These are phyloP conservation scores for Cryptosporidium muris DNA, from an alignment of 169 alveolate genomes.

Conservation along the genomic window DNA sequence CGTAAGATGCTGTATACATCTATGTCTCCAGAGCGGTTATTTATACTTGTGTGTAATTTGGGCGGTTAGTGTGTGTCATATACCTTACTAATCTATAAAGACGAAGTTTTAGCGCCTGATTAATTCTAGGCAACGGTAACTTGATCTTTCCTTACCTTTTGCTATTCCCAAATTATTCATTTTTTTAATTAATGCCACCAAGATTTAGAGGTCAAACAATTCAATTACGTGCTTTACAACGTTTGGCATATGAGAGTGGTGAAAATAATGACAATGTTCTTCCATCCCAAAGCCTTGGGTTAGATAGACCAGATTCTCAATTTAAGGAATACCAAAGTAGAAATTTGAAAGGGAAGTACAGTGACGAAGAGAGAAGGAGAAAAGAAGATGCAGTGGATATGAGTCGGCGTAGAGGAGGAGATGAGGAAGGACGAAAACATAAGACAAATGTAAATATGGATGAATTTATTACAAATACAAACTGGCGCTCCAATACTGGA, in stretches of 20 bases:
- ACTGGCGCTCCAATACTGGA: conserved; percentile 57
- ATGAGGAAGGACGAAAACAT: conserved; percentile 2
- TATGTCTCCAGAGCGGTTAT: too few species aligned
- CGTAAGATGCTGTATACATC: too few species aligned
- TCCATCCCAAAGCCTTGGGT: conserved; percentile 66
- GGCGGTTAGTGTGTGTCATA: too few species aligned
- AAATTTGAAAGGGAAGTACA: neutral
- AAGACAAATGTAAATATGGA: conserved; percentile 10
- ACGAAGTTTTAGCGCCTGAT: too few species aligned
- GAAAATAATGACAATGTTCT: conserved; percentile 32
- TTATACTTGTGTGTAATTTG: too few species aligned
- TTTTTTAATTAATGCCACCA: conserved; percentile 31
- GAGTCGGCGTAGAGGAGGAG: conserved; percentile 63
- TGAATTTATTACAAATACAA: conserved; percentile 21
- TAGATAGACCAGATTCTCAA: conserved; percentile 35
- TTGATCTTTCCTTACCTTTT: too few species aligned
- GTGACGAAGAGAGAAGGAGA: conserved; percentile 10
- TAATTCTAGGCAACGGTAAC: too few species aligned
- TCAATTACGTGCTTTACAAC: conserved; percentile 59
- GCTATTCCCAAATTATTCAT: too few species aligned
- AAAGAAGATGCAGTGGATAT: conserved; percentile 16
- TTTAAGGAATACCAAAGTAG: neutral
- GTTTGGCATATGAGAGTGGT: conserved; percentile 68
- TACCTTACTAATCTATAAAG: too few species aligned
- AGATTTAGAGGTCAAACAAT: conserved; percentile 66